Evolutionary conservation across 345 rosid genomes (phyloP).

Genomic region (Laguncularia racemosa): DNA sequence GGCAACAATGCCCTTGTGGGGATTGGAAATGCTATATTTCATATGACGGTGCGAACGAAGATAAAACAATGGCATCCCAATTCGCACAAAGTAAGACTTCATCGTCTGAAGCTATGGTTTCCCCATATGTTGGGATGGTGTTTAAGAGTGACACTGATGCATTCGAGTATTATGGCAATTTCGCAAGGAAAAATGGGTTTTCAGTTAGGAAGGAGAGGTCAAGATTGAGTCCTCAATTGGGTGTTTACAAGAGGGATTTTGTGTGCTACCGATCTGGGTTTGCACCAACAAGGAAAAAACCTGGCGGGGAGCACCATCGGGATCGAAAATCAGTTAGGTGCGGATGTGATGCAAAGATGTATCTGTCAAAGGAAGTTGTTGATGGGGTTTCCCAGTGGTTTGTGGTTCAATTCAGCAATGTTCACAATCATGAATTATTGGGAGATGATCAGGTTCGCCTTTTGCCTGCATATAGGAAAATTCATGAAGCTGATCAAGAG

Average conservation of each 20-base stretch:
- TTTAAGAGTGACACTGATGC: conserved; percentile 78
- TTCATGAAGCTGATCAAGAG: conserved; percentile 81
- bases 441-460: conserved; percentile 93
- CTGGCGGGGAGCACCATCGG: conserved; percentile 85
- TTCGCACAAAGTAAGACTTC: conserved; percentile 4
- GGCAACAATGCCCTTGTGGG: conserved; percentile 91
- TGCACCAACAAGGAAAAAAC: conserved; percentile 86
- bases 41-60: conserved; percentile 55
- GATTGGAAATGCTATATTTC: conserved; percentile 86
- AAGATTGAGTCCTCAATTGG: conserved; percentile 81
- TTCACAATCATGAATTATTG: conserved; percentile 87
- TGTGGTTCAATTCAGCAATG: conserved; percentile 86
- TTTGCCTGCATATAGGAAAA: conserved; percentile 91
- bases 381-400: conserved; percentile 68
- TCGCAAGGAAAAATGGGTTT: conserved; percentile 83
- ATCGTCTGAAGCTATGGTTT: conserved; percentile 41
- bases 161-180: conserved; percentile 72
- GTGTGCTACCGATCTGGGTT: conserved; percentile 96
- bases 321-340: conserved; percentile 89
- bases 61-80: conserved; percentile 29
- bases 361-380: conserved; percentile 68
- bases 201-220: conserved; percentile 90
- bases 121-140: conserved; percentile 83
- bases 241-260: conserved; percentile 82
- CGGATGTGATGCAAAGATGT: conserved; percentile 90